Percentiles rank a stretch among this genome's conserved stretches.
Conservation (phyloP, 2,329 filamentous ascomycete genomes). For the Cladophialophora immunda region DNA sequence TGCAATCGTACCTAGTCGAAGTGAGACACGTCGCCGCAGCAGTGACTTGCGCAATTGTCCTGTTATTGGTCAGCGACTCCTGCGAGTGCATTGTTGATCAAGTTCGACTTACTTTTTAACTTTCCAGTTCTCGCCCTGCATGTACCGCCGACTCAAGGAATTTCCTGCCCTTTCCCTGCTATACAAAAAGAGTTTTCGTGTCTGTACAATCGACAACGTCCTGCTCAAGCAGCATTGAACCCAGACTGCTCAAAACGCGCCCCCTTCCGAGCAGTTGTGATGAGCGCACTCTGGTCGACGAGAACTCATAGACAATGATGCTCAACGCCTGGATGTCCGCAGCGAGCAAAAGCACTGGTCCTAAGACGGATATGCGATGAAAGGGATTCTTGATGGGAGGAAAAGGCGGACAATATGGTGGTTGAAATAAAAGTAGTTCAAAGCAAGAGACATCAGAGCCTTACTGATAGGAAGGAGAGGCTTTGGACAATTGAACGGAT, state of each 20-base stretch:
- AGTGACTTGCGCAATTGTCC: background rate
- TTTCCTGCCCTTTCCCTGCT: background rate
- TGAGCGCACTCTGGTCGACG: background rate
- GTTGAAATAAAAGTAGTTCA: background rate
- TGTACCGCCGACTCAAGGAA: background rate
- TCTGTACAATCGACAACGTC: constrained; percentile 5
- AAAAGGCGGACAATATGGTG: constrained; percentile 4
- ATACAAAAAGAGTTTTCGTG: background rate
- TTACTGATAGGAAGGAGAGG: constrained; percentile 18
- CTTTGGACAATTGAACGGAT: constrained; percentile 17
- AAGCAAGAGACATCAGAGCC: constrained; percentile 12
- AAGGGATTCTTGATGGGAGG: background rate
- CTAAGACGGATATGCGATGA: background rate
- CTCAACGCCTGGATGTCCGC: background rate
- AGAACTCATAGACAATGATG: background rate
- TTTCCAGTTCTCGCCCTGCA: background rate
- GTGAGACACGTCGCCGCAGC: background rate
- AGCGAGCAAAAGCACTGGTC: background rate
- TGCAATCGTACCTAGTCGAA: background rate
- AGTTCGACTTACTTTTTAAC: constrained; percentile 6
- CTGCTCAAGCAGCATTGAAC: background rate
- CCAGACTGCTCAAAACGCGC: background rate
- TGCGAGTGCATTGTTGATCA: background rate
- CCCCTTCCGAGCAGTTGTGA: background rate
- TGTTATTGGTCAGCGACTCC: constrained; percentile 23